Evolutionary conservation across 352 stramenopile species (phyloP).

Genomic region (Pythium sp.): DNA sequence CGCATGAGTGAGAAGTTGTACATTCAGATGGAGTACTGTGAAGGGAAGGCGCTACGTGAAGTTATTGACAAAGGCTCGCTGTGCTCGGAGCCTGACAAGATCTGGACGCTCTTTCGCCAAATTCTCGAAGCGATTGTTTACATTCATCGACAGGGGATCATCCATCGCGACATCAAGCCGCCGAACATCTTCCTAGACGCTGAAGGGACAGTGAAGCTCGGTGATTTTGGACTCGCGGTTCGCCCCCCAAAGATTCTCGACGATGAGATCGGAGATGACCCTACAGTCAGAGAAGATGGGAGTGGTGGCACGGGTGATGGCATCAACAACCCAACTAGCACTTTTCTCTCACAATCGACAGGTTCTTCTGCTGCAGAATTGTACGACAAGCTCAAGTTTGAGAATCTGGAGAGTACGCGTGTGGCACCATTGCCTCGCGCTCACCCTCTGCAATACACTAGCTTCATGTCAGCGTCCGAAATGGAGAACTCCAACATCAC

Average conservation of each 20-base stretch:
- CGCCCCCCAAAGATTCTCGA: slow-evolving; percentile 59
- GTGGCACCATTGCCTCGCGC: slow-evolving; percentile 17
- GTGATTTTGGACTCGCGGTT: slow-evolving; percentile 94
- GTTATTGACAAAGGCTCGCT: slow-evolving; percentile 92
- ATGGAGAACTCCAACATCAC: slow-evolving; percentile 83
- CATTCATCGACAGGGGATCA: slow-evolving; percentile 92
- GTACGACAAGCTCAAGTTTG: slow-evolving; percentile 64
- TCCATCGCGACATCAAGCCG: slow-evolving; percentile 92
- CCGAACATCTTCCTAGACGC: slow-evolving; percentile 94
- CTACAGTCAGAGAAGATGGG: slow-evolving; percentile 19
- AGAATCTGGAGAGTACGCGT: slow-evolving; percentile 69
- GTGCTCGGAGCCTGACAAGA: slow-evolving; percentile 82
- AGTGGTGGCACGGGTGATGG: not conserved
- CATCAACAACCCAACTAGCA: slow-evolving; percentile 14
- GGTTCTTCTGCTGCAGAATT: slow-evolving; percentile 69
- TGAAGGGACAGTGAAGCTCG: slow-evolving; percentile 90
- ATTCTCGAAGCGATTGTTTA: slow-evolving; percentile 95
- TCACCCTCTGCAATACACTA: slow-evolving; percentile 29
- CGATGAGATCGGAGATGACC: slow-evolving; percentile 34
- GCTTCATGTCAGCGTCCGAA: slow-evolving; percentile 49
- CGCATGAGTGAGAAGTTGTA: slow-evolving; percentile 79
- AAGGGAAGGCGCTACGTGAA: slow-evolving; percentile 90
- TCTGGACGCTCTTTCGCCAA: slow-evolving; percentile 94
- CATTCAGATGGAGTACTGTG: slow-evolving; percentile 97
- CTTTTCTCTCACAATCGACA: slow-evolving; percentile 47